Evolutionary conservation across 1,139 yeast species (phyloP).

Genomic region (Meyerozyma guilliermondii): DNA sequence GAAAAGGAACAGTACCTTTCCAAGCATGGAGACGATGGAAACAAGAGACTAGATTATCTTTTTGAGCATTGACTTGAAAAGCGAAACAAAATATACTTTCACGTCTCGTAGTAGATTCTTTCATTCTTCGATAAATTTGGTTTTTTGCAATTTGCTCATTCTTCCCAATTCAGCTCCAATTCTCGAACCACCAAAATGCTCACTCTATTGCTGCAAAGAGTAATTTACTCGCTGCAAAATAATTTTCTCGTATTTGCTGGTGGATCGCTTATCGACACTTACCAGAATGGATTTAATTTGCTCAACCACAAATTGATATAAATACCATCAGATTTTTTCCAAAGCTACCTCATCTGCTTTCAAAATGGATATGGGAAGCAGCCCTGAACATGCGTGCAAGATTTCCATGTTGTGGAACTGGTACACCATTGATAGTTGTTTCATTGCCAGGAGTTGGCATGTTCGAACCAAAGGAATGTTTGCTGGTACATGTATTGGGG

Average conservation of each 20-base stretch:
- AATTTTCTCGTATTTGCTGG: too few relatives aligned
- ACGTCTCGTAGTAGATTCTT: too few relatives aligned
- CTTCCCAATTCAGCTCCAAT: too few relatives aligned
- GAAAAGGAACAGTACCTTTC: conserved; percentile 41
- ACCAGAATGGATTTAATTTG: neutral
- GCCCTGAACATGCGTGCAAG: conserved; percentile 20
- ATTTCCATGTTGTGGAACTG: conserved; percentile 41
- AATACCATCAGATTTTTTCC: neutral
- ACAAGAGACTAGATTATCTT: conserved; percentile 46
- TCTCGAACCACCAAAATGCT: too few relatives aligned
- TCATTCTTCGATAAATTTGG: too few relatives aligned
- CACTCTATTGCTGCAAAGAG: too few relatives aligned
- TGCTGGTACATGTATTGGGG: conserved; percentile 70
- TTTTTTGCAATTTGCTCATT: too few relatives aligned
- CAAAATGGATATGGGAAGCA: conserved; percentile 9
- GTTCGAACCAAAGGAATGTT: conserved; percentile 53
- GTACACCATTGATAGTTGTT: conserved; percentile 57
- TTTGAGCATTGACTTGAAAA: conserved; percentile 7
- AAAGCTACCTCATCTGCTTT: neutral
- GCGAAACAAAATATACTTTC: too few relatives aligned
- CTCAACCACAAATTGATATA: neutral
- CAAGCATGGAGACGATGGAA: conserved; percentile 47
- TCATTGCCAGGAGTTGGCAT: conserved; percentile 63
- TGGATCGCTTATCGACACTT: neutral
- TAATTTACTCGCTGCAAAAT: neutral